Conservation (phyloP, 768 basidiomycete genomes). For the Podaxis sp. region DNA sequence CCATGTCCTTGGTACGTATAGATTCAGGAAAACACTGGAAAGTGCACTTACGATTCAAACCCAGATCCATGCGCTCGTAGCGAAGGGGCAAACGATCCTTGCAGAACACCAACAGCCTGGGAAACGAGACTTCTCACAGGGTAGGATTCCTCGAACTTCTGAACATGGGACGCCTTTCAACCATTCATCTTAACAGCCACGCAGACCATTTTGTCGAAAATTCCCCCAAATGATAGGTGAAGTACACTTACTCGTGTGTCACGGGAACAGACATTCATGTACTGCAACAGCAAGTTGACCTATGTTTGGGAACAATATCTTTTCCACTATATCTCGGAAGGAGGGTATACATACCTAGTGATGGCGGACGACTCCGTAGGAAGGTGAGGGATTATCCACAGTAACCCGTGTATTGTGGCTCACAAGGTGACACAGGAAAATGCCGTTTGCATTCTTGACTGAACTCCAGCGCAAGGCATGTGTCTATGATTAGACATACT, state of each 20-base stretch:
- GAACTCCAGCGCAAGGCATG: constrained; percentile 80
- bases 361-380: constrained; percentile 95
- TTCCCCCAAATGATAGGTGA: constrained; percentile 82
- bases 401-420: neutral
- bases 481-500: constrained; percentile 15
- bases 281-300: constrained; percentile 61
- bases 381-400: constrained; percentile 49
- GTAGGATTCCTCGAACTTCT: constrained; percentile 35
- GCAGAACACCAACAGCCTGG: constrained; percentile 78
- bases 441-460: constrained; percentile 91
- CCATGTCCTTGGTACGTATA: constrained; percentile 33
- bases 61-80: constrained; percentile 84
- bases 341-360: constrained; percentile 84
- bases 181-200: constrained; percentile 49
- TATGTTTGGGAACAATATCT: constrained; percentile 94
- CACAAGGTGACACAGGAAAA: constrained; percentile 50
- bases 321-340: constrained; percentile 92
- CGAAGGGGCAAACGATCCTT: constrained; percentile 76
- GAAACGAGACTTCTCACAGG: constrained; percentile 86
- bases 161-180: neutral
- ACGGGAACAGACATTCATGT: constrained; percentile 8
- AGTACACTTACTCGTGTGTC: neutral
- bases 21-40: neutral
- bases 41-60: neutral
- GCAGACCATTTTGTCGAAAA: constrained; percentile 89